Evolutionary conservation across 75 land plant species (phyloP), one percentile per base, ranked within the genome.

Genomic region (Cupressus sempervirens): DNA sequence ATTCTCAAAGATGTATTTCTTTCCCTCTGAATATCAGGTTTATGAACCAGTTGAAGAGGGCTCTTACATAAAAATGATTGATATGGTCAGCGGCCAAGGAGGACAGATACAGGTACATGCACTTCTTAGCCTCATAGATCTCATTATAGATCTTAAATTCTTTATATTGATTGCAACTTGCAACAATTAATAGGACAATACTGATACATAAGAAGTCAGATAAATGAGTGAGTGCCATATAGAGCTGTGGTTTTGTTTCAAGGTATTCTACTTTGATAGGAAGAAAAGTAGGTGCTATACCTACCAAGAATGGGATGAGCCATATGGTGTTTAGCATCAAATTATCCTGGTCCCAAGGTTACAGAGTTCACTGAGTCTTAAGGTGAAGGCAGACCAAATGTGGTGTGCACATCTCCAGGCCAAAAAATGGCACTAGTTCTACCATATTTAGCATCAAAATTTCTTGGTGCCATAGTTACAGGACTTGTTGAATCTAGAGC

Each of bases 31-130:
- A 41, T 76, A n/a, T 41, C 87, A 97, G 99, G 95, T 92, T 38
- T 97, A 97, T 93, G 98, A 97, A 80, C 94, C 99, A 54, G 99
- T 97, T 14, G 93, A 95, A 73, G 99, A 97, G 86, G 99, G 99
- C 9, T 97, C 98, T 72, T 97, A 94, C 73, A 96, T 97, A 76
- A 97, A 97, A 88, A 96, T 97, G 99, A 96, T 97, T 73, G 99
- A 97, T 80, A 97, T 94, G 98, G 96, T 90, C 72, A 94, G 93
- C 84, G 99, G 99, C 52, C 89, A 93, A 50, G 94, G 95, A 84
- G 99, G 99, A 48, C 98, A 96, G 86, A 89, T 97, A 88, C 98
- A 97, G 89, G 99, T 94, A 87, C 84, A 86, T 86, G 26, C 54
- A 76, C 7, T 9, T 32, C 11, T 1, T 74, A 4, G 18, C 38